Percentiles rank a stretch among this genome's conserved stretches.
Conservation (phyloP, 1,284 basidiomycete genomes). For the Boletellus deceptivus region DNA sequence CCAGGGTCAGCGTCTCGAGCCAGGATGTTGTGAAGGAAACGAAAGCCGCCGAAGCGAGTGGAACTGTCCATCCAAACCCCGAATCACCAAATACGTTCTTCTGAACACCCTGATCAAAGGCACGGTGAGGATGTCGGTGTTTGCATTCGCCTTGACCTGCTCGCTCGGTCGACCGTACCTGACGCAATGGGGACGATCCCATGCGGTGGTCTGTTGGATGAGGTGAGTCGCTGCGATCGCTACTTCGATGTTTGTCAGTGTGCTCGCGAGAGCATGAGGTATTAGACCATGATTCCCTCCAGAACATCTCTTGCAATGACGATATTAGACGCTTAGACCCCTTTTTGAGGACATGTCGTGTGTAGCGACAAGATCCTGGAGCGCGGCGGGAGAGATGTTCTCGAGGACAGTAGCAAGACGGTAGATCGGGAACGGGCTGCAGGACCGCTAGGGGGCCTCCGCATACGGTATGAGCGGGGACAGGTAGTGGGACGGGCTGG, state of each 20-base stretch:
- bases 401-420: constrained; percentile 24
- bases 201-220: constrained; percentile 12
- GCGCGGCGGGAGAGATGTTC: constrained; percentile 24
- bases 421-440: constrained; percentile 17
- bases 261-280: too few species aligned
- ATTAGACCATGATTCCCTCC: constrained; percentile 25
- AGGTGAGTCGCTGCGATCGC: constrained; percentile 27
- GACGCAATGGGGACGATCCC: constrained; percentile 17
- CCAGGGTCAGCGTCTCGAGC: constrained; percentile 12
- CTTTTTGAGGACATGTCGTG: constrained; percentile 25
- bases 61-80: not conserved
- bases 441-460: too few species aligned
- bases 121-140: constrained; percentile 4
- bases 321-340: constrained; percentile 21
- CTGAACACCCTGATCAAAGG: not conserved
- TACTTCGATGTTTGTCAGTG: not conserved
- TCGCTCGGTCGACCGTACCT: not conserved
- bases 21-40: constrained; percentile 9
- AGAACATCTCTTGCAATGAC: constrained; percentile 27
- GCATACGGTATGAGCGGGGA: too few species aligned
- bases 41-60: constrained; percentile 9
- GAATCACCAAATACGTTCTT: not conserved
- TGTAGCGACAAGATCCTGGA: constrained; percentile 27
- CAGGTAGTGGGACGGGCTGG: too few species aligned
- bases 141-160: constrained; percentile 2